Evolutionary conservation across 1,284 basidiomycete species (phyloP).

Genomic region (Stereum hirsutum): DNA sequence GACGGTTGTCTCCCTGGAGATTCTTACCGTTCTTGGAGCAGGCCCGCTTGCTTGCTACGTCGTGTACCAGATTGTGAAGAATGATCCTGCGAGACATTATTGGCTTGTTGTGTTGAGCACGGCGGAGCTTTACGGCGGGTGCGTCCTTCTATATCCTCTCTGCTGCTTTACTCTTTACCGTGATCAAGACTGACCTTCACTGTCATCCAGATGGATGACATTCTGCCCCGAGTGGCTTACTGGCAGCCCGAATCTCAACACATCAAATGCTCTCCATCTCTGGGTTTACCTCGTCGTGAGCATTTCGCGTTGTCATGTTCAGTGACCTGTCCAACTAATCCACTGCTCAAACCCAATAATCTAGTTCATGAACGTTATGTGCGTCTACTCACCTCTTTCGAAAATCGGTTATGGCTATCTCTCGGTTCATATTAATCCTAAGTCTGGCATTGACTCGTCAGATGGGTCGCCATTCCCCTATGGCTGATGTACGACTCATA

Average conservation of each 20-base stretch:
- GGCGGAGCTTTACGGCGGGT: conserved; percentile 74
- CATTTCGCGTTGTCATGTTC: conserved; percentile 4
- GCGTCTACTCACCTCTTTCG: conserved; percentile 25
- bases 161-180: background rate
- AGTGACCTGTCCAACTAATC: conserved; percentile 4
- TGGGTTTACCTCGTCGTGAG: conserved; percentile 38
- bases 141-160: conserved; percentile 13
- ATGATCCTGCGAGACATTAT: conserved; percentile 65
- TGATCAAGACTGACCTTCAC: no score
- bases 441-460: conserved; percentile 22
- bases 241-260: conserved; percentile 63
- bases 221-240: conserved; percentile 81
- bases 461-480: conserved; percentile 72
- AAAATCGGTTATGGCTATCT: no score
- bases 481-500: conserved; percentile 74
- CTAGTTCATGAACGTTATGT: conserved; percentile 76
- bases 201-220: conserved; percentile 68
- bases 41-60: conserved; percentile 67
- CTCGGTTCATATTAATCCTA: background rate
- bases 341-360: background rate
- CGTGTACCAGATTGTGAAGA: conserved; percentile 48
- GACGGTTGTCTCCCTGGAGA: conserved; percentile 72
- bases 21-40: conserved; percentile 73
- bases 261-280: conserved; percentile 46
- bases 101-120: conserved; percentile 74